These are phyloP conservation scores for Vitrella brassicaformis DNA, from an alignment of 73 alveolate genomes.

Conservation along the genomic window DNA sequence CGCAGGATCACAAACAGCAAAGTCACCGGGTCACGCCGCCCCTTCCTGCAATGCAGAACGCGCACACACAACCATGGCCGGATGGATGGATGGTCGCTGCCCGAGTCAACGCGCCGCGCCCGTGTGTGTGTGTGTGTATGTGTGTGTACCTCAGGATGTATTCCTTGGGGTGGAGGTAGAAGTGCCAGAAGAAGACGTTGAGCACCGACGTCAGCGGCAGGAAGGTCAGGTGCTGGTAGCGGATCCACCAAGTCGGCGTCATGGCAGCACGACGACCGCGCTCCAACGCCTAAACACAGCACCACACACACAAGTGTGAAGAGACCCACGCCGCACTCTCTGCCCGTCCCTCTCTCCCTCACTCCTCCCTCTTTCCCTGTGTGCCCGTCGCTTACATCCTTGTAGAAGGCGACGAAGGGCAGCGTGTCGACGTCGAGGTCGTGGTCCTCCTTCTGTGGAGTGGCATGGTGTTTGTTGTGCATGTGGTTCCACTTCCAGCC, in stretches of 20 bases:
- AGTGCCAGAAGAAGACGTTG: neutral
- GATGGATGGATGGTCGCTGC: too few relatives aligned
- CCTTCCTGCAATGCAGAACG: too few relatives aligned
- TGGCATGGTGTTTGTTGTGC: neutral
- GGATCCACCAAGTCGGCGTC: neutral
- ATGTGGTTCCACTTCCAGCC: neutral
- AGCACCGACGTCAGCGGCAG: neutral
- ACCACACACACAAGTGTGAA: too few relatives aligned
- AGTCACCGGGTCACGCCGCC: neutral
- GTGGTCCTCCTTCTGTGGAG: neutral
- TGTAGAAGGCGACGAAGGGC: neutral
- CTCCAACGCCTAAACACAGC: neutral
- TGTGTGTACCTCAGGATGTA: neutral
- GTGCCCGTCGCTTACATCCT: neutral
- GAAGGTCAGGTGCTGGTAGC: neutral
- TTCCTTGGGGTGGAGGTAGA: neutral
- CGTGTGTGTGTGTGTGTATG: too few relatives aligned
- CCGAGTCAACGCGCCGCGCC: too few relatives aligned
- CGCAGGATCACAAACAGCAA: neutral
- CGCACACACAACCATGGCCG: neutral
- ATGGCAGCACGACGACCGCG: neutral
- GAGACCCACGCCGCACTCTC: too few relatives aligned
- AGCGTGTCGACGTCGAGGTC: neutral
- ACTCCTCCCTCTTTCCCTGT: neutral
- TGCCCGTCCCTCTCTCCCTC: neutral